Evolutionary conservation across 2,329 filamentous ascomycete species (phyloP).

Genomic region (Proliferodiscus dingleyae): DNA sequence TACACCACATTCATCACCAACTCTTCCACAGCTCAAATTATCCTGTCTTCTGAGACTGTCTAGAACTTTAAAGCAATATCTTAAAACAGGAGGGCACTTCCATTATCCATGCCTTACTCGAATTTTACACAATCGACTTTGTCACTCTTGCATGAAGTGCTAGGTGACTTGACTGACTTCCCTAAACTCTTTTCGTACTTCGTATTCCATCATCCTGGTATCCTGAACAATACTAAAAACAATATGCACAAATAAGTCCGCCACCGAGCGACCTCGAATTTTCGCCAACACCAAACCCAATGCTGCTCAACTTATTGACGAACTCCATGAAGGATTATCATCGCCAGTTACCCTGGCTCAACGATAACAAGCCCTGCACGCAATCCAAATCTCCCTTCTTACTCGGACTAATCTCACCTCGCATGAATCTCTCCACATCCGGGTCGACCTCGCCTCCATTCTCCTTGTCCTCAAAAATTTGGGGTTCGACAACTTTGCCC

Average conservation of each 20-base stretch:
- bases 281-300: slow-evolving; percentile 1
- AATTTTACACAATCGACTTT: too few species aligned
- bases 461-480: slow-evolving; percentile 50
- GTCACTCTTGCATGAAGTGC: too few species aligned
- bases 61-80: too few species aligned
- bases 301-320: neutral
- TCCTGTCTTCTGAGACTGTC: too few species aligned
- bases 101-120: too few species aligned
- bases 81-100: too few species aligned
- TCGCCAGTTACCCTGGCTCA: slow-evolving; percentile 90
- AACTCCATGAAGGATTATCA: slow-evolving; percentile 11
- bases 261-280: slow-evolving; percentile 8
- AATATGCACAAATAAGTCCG: slow-evolving; percentile 13
- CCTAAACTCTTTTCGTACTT: too few species aligned
- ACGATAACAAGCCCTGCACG: slow-evolving; percentile 78
- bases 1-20: too few species aligned
- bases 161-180: too few species aligned
- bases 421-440: slow-evolving; percentile 73
- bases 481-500: slow-evolving; percentile 29
- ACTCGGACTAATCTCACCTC: slow-evolving; percentile 57
- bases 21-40: too few species aligned
- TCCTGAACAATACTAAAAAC: too few species aligned
- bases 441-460: slow-evolving; percentile 37
- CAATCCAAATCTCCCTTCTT: slow-evolving; percentile 82
- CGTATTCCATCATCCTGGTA: slow-evolving; percentile 16